A percentile compares a stretch with the other conserved stretches of the same genome.
Evolutionary conservation across 371 early-diverging fungal species (phyloP).

Genomic region (Apophysomyces variabilis): DNA sequence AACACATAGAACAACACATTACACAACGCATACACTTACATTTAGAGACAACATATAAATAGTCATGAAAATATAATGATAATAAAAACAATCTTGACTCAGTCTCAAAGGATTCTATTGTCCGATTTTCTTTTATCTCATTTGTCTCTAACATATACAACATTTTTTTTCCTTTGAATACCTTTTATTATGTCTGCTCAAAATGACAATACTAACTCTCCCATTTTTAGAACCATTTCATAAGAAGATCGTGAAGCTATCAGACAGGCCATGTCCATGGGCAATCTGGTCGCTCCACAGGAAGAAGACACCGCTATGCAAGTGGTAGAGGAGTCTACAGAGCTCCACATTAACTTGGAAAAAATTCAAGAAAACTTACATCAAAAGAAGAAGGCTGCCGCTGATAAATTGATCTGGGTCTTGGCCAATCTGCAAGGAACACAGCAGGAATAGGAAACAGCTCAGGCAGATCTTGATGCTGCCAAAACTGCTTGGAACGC

Average conservation of each 20-base stretch:
- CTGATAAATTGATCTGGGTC: background rate
- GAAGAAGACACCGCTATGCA: background rate
- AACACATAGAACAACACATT: no score
- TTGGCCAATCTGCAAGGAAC: background rate
- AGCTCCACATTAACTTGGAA: background rate
- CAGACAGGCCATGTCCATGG: background rate
- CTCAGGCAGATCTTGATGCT: background rate
- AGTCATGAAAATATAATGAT: no score
- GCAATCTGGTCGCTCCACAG: background rate
- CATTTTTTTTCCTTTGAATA: constrained; percentile 3
- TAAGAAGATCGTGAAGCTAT: background rate
- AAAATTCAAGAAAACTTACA: background rate
- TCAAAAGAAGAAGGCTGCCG: background rate
- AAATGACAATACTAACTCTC: background rate
- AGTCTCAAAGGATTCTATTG: no score
- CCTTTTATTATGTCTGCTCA: background rate
- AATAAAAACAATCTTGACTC: no score
- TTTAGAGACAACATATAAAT: no score
- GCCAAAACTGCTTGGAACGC: background rate
- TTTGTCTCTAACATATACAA: no score
- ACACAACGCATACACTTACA: no score
- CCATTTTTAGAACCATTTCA: no score
- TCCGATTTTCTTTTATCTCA: no score
- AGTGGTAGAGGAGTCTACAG: background rate
- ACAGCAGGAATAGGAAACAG: background rate